Percentiles rank a stretch among this genome's conserved stretches.
These are phyloP conservation scores for Pyrenopolyporus hunteri DNA, from an alignment of 495 filamentous ascomycete species.

Conservation along the genomic window DNA sequence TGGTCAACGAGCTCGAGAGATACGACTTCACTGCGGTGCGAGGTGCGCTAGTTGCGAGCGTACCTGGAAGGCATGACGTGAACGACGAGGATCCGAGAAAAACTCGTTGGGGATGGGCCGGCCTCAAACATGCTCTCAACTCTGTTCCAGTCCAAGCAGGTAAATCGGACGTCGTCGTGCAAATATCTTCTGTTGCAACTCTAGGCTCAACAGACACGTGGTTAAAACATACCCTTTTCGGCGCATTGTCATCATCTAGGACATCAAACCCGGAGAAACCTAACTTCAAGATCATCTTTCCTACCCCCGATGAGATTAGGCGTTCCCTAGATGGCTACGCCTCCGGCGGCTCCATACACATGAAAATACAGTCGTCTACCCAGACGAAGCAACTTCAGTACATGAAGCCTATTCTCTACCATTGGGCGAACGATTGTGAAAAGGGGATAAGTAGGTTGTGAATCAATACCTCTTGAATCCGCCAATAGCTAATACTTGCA, in stretches of 20 bases:
- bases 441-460: conserved; percentile 43
- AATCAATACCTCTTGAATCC: background rate
- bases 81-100: conserved; percentile 48
- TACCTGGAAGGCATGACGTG: conserved; percentile 69
- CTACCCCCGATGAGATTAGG: conserved; percentile 80
- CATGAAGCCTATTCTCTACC: conserved; percentile 69
- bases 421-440: conserved; percentile 67
- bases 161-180: conserved; percentile 67
- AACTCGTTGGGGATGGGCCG: conserved; percentile 77
- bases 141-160: conserved; percentile 52
- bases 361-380: conserved; percentile 68
- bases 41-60: conserved; percentile 78
- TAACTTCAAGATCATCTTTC: conserved; percentile 71
- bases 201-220: conserved; percentile 76
- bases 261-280: conserved; percentile 24
- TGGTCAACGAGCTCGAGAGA: conserved; percentile 61
- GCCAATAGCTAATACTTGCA: background rate
- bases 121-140: conserved; percentile 64
- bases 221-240: conserved; percentile 71
- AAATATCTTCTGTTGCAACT: conserved; percentile 85
- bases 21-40: conserved; percentile 75
- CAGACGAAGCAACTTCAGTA: conserved; percentile 80
- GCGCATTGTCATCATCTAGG: conserved; percentile 34
- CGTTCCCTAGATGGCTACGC: conserved; percentile 77
- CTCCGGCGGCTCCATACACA: conserved; percentile 83